Evolutionary conservation across 2,329 filamentous ascomycete genomes (phyloP), one percentile per base, ranked within the genome.

Genomic region (Trichoderma hamatum): DNA sequence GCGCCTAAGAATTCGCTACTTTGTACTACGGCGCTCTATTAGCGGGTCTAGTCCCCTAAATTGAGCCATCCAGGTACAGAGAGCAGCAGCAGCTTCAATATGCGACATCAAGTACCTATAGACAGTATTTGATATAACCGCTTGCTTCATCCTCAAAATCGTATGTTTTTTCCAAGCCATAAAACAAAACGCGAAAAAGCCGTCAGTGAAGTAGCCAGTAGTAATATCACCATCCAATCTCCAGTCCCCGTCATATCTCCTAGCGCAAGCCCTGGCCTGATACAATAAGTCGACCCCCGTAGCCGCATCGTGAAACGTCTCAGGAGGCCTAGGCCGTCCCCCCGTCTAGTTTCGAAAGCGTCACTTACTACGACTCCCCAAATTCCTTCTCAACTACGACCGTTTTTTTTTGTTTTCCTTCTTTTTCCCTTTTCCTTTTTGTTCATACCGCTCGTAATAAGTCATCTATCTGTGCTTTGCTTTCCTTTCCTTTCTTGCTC

Each of bases 221-320:
- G 21, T 2, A 10, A 49, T 5, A 24, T 5, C 10, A 1, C 30
- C 2, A 30, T n/a, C 43, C 46, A 21, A 49, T 24, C n/a, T 13
- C 21, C 46, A 21, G n/a, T 21, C 56, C 19, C 30, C 39, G n/a
- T 21, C 21, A 46, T 30, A 28, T 43, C 36, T 24, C 9, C 14
- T 5, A 28, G n/a, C 55, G 32, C 10, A 54, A 16, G n/a, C n/a
- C 28, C 62, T 55, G 32, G 34, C 62, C 52, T 56, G 36, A 66
- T 34, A 58, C 61, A 13, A 58, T 19, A 49, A 49, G 28, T 16
- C 60, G n/a, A 52, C 43, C 59, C 34, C 59, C 28, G 62, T 46
- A 46, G 28, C 46, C 19, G 32, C 43, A 64, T 63, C 51, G 61
- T 71, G 70, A 71, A 71, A 71, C 70, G 70, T 71, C 69, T 71